Base-by-base conservation (phyloP, 768 basidiomycete genomes). In the Dentipellis sp. region DNA sequence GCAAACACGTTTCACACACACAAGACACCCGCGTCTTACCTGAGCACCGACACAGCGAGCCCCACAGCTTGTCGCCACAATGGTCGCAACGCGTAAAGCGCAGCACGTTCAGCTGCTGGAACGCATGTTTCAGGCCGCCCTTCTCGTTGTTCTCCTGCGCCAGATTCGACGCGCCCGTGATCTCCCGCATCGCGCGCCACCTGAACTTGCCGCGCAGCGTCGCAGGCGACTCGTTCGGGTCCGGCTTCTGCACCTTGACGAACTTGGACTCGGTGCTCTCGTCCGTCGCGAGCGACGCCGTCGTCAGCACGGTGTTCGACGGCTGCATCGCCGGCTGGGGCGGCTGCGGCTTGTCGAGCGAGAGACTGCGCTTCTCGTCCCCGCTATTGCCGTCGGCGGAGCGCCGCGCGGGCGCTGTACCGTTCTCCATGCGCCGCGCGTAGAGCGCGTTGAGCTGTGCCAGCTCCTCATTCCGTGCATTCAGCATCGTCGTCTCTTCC, bases 61-160 rank as follows among this genome's bases (percentile, higher is more conserved):
- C 95, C 94, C 94, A 99, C 84, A 98, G 84, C 75, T 98, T 99
- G 67, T 98, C 97, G 36, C 85, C 86, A 66, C 97, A 99, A 54
- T 94, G 87, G 64, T 98, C 97, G 66, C 97, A 99, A 42, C 91
- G 80, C 29, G 91, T 86, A 56, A 97, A 89, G 38, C 94, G 82
- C 56, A 98, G 74, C 29, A 94, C 81, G 63, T 85, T 95, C 60
- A 91, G 74, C 60, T 89, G 92, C 65, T 92, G 89, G 77, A 98
- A 98, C 59, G 78, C 79, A 68, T 99, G 97, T 56, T 89, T 85
- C 69, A 17, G 67, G 60, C 57, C 51, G 56, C 63, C 60, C 50
- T 61, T 57, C 48, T 59, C 66, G 40, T 59, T 59, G 37, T 68
- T 51, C 19, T 69, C 60, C 39, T 62, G 59, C 50, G 67, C 55